Evolutionary conservation across 2,329 filamentous ascomycete genomes (phyloP), one percentile per base, ranked within the genome.

Genomic region (Calonectria henricotiae): DNA sequence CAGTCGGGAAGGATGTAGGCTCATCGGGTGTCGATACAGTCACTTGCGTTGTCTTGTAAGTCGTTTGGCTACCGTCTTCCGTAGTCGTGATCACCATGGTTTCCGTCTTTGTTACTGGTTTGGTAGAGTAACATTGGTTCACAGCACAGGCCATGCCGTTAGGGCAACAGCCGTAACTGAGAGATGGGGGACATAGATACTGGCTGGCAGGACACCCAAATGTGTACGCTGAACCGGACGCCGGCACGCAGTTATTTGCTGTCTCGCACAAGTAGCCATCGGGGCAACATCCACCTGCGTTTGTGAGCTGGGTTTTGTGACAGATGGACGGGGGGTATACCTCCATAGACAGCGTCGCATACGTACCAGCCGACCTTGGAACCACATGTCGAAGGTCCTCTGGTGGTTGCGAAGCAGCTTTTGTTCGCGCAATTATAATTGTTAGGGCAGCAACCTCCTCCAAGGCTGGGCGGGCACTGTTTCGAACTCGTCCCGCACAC

Each of bases 161-260:
- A 2, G 79, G 79, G 75, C 89, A 91, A 72, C 89, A 90, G 0
- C 88, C 89, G 68, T 84, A 87, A 62, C 85, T 85, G 4, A 87
- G 73, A 1, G 86, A 87, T 5, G 85, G 74, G 1, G 89, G 85
- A 68, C 89, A 90, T 4, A 85, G 80, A 65, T 83, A 86, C 55
- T 84, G 86, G 69, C 79, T 83, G 2, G 80, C 72, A 6, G 83
- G 83, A 63, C 89, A 90, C 17, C 78, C 80, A 66, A 80, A 78
- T 8, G 81, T 82, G 35, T 78, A 80, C 0, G 84, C 76, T 5
- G 80, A 77, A 11, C 86, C 87, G 12, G 82, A 80, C 1, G 87
- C 85, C 0, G 85, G 79, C 3, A 80, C 76, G 71, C 89, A 90
- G 3, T 76, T 79, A 23, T 78, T 79, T 1, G 73, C 76, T 8